phyloP scores from a whole-genome alignment of 495 filamentous ascomycete species.

The Talaromyces wortmannii region DNA sequence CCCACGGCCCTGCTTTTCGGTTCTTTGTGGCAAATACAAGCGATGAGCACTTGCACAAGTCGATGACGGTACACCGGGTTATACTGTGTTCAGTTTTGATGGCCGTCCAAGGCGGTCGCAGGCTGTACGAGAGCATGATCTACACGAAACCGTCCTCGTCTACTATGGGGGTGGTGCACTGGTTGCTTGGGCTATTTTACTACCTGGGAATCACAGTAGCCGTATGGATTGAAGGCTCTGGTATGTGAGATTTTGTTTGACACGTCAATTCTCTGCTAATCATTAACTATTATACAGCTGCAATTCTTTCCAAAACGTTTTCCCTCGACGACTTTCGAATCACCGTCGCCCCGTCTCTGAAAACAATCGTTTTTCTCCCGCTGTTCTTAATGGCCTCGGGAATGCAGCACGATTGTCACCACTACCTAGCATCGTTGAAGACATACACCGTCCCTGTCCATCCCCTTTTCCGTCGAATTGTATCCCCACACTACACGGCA shows the following conservation, averaged over 20 bases:
- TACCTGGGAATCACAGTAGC: constrained; percentile 67
- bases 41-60: constrained; percentile 25
- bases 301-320: constrained; percentile 19
- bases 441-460: constrained; percentile 78
- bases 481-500: constrained; percentile 89
- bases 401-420: constrained; percentile 75
- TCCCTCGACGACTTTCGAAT: constrained; percentile 25
- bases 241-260: constrained; percentile 34
- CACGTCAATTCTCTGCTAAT: constrained; percentile 1
- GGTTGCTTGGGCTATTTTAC: constrained; percentile 69
- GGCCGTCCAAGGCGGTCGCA: constrained; percentile 63
- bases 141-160: constrained; percentile 60
- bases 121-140: constrained; percentile 63
- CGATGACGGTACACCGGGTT: constrained; percentile 62
- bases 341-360: constrained; percentile 43
- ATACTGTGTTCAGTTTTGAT: constrained; percentile 63
- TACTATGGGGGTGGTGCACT: constrained; percentile 80
- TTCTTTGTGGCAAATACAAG: constrained; percentile 28
- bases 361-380: constrained; percentile 52
- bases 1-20: constrained; percentile 41
- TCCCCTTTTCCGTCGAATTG: constrained; percentile 58
- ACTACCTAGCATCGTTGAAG: constrained; percentile 68
- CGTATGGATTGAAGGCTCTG: constrained; percentile 80
- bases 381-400: constrained; percentile 69
- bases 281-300: constrained; percentile 18